Evolutionary conservation across 192 early-diverging fungal genomes (phyloP), one percentile per base, ranked within the genome.

Genomic region (Paraglomus occultum): DNA sequence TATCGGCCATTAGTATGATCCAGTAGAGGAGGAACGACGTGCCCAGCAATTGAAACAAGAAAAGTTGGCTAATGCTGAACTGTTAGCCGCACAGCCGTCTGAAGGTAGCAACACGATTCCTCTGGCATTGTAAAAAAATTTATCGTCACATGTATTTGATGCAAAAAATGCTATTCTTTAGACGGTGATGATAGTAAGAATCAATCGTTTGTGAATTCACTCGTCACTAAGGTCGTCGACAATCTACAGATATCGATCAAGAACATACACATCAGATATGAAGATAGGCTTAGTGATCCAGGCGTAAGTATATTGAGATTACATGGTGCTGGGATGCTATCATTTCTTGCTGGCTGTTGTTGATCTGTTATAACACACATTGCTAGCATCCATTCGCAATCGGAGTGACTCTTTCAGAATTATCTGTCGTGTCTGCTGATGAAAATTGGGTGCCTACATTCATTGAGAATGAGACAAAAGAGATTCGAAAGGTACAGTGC

Each of bases 211-310:
- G 73, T 95, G 31, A 88, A 91, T 57, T 93, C 94, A 78, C 82
- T 99, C 40, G 82, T 92, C 23, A 90, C 94, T 11, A 96, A 95
- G 76, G 93, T 99, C 40, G 85, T 99, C 5, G 95, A 99, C 73
- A 99, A 99, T 72, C 73, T 99, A 49, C 96, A 99, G 65, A 86
- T 99, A 7, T 88, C 91, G 8, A 95, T 99, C 71, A 88, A 90
- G 53, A 94, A 96, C 75, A 98, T 98, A 47, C 97, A 99, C 72
- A 81, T 99, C 59, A 82, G 96, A 31, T 99, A 96, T 77, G 97
- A 97, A 71, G 97, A 99, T 81, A 79, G 82, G 20, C 70, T 87
- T 59, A 92, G 88, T 59, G 89, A 88, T 72, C 89, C 89, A 14
- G 82, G 82, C 50, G 79, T 80, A 48, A 17, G 40, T 38, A 64